Percentiles rank a stretch among this genome's conserved stretches.
Evolutionary conservation across 2,329 filamentous ascomycete genomes (phyloP).

Genomic region (Graphilbum sp.): DNA sequence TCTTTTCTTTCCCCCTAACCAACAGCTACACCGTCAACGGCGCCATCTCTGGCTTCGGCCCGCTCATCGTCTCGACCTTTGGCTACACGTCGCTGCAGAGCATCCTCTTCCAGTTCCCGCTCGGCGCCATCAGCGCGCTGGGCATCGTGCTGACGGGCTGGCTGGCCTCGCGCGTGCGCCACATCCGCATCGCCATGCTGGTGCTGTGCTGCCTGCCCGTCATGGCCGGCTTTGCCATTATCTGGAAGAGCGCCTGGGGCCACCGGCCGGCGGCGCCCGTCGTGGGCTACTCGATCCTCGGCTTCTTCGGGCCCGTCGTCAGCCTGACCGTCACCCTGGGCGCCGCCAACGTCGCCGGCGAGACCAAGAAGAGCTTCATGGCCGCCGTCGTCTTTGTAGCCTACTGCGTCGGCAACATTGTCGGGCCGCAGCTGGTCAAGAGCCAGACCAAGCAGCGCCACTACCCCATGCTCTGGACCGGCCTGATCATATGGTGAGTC

Average conservation of each 20-base stretch:
- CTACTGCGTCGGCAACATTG: constrained; percentile 62
- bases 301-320: constrained; percentile 57
- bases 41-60: constrained; percentile 53
- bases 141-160: constrained; percentile 51
- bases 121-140: constrained; percentile 52
- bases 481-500: constrained; percentile 43
- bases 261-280: constrained; percentile 50
- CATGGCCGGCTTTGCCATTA: constrained; percentile 56
- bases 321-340: constrained; percentile 35
- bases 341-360: constrained; percentile 54
- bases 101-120: constrained; percentile 60
- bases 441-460: constrained; percentile 48
- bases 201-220: constrained; percentile 53
- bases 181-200: constrained; percentile 50
- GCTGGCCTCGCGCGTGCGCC: constrained; percentile 39
- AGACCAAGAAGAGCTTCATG: constrained; percentile 66
- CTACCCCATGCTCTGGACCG: constrained; percentile 56
- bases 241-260: constrained; percentile 53
- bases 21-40: constrained; percentile 50
- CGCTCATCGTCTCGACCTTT: constrained; percentile 56
- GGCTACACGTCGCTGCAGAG: constrained; percentile 46
- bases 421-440: constrained; percentile 55
- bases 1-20: neutral
- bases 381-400: constrained; percentile 58
- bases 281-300: constrained; percentile 54